Conservation (phyloP, 768 basidiomycete genomes). For the Boletus rufocinnamomeus region DNA sequence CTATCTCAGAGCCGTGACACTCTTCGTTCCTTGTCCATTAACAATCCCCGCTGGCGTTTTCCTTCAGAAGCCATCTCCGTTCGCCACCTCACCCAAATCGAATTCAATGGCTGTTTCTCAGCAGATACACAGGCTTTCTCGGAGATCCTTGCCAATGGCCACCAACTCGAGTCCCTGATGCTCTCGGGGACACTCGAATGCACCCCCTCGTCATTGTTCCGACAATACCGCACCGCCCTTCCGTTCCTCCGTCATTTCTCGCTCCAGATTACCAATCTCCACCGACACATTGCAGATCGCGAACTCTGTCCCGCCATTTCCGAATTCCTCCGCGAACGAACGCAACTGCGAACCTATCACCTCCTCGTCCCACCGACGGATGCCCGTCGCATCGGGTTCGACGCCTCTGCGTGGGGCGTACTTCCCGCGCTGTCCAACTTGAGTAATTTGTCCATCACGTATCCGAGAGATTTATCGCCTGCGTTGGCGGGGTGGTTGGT, state of each 20-base stretch:
- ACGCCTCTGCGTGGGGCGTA: conserved; percentile 71
- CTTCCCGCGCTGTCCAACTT: conserved; percentile 57
- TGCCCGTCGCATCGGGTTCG: conserved; percentile 60
- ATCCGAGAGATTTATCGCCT: conserved; percentile 63
- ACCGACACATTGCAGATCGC: conserved; percentile 49
- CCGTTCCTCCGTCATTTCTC: conserved; percentile 70
- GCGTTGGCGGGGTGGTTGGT: conserved; percentile 70
- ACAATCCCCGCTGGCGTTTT: conserved; percentile 58
- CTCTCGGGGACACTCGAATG: conserved; percentile 58
- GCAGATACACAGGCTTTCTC: conserved; percentile 51
- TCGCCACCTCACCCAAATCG: conserved; percentile 63
- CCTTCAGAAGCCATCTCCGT: conserved; percentile 54
- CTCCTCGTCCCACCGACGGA: conserved; percentile 47
- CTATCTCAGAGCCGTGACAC: conserved; percentile 53
- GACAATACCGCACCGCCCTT: conserved; percentile 42
- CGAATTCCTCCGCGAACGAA: conserved; percentile 62
- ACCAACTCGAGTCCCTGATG: conserved; percentile 63
- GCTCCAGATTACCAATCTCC: conserved; percentile 48
- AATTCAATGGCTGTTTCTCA: conserved; percentile 60
- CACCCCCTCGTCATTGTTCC: conserved; percentile 51
- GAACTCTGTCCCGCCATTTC: conserved; percentile 71
- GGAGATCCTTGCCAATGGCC: conserved; percentile 60
- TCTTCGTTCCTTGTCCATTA: conserved; percentile 55
- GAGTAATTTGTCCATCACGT: conserved; percentile 57
- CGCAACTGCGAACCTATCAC: conserved; percentile 52